These are phyloP conservation scores for Hypoxylon crocopeplum DNA, from an alignment of 495 filamentous ascomycete genomes.

Conservation along the genomic window DNA sequence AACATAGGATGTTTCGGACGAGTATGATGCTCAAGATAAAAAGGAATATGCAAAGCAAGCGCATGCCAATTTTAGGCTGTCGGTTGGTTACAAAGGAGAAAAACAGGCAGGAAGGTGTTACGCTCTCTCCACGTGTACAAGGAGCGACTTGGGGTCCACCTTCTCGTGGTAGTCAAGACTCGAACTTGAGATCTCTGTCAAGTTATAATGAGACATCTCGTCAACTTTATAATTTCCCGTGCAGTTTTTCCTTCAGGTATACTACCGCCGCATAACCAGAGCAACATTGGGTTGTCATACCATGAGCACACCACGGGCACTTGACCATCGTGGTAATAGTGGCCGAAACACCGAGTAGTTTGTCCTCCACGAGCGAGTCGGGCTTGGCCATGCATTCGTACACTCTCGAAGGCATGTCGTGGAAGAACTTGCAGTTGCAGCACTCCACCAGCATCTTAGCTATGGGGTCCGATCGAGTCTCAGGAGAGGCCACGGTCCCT, in stretches of 20 bases:
- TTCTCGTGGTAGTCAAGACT: neutral
- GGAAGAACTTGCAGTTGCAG: constrained; percentile 81
- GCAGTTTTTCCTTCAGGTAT: constrained; percentile 69
- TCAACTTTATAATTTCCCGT: constrained; percentile 47
- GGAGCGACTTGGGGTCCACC: neutral
- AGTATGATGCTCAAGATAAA: constrained; percentile 7
- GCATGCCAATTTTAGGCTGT: constrained; percentile 2
- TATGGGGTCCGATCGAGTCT: constrained; percentile 56
- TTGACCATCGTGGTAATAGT: constrained; percentile 65
- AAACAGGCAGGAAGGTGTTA: neutral
- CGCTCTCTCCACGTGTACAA: neutral
- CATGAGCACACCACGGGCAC: constrained; percentile 81
- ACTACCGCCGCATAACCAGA: constrained; percentile 75
- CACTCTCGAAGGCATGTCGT: constrained; percentile 77
- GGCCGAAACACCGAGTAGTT: constrained; percentile 54
- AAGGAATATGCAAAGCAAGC: constrained; percentile 15
- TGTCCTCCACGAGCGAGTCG: constrained; percentile 60
- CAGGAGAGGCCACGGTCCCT: constrained; percentile 8
- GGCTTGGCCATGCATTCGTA: constrained; percentile 77
- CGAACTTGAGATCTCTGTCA: neutral
- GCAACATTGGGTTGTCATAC: constrained; percentile 75
- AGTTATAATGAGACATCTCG: neutral
- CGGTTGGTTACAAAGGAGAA: constrained; percentile 12
- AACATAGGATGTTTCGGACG: neutral
- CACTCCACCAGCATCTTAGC: constrained; percentile 83